phyloP scores from a whole-genome alignment of 2,329 filamentous ascomycete genomes.

The Xylaria sp. region DNA sequence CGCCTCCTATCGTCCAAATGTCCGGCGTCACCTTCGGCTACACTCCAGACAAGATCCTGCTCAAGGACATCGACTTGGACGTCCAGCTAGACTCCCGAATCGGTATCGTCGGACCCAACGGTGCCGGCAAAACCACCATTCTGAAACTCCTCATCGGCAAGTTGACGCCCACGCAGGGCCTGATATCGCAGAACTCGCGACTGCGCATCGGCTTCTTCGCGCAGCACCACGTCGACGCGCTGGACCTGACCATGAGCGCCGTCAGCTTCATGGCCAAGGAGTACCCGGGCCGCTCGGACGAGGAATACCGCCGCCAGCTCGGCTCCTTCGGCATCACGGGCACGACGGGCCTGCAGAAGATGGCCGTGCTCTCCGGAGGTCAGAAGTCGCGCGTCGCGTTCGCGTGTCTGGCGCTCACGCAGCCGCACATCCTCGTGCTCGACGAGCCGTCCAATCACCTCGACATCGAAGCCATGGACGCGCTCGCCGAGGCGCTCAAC shows the following conservation, averaged over 20 bases:
- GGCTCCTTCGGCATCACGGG: slow-evolving; percentile 92
- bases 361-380: slow-evolving; percentile 92
- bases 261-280: slow-evolving; percentile 96
- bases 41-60: slow-evolving; percentile 78
- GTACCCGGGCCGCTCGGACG: slow-evolving; percentile 91
- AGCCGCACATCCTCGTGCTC: slow-evolving; percentile 96
- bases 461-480: slow-evolving; percentile 99
- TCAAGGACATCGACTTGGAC: slow-evolving; percentile 90
- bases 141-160: slow-evolving; percentile 95
- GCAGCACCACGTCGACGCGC: slow-evolving; percentile 96
- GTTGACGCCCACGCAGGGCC: slow-evolving; percentile 77
- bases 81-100: slow-evolving; percentile 98
- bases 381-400: slow-evolving; percentile 99
- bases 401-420: slow-evolving; percentile 91
- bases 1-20: slow-evolving; percentile 98
- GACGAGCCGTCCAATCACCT: slow-evolving; percentile 99
- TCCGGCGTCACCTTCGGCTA: slow-evolving; percentile 92
- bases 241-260: slow-evolving; percentile 88
- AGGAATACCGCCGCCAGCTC: slow-evolving; percentile 95
- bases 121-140: slow-evolving; percentile 98
- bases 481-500: slow-evolving; percentile 82
- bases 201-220: slow-evolving; percentile 96
- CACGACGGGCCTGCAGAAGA: slow-evolving; percentile 96
- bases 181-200: slow-evolving; percentile 89
- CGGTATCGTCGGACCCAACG: slow-evolving; percentile 98